Base-by-base conservation (phyloP, 2,329 filamentous ascomycete genomes). In the Talaromyces pinophilus region DNA sequence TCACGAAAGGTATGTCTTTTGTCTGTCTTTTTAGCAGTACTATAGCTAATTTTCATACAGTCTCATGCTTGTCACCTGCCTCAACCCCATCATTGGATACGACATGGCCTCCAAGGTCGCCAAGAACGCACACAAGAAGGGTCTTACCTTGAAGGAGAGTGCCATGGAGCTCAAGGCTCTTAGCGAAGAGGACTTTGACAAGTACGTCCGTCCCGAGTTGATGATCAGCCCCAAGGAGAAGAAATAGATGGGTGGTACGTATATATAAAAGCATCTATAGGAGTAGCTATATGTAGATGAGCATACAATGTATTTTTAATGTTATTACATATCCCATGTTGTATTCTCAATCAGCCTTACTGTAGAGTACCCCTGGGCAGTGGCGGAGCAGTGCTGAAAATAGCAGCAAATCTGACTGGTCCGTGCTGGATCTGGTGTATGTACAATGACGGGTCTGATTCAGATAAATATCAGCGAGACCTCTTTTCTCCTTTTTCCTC, bases 51-150 rank as follows among this genome's bases (percentile, higher is more conserved):
- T 28, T 13, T 13, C 54, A 40, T 61, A 59, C 72, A 96, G 92
- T 77, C 86, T 99, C 74, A 99, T 99, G 95, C 87, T 98, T 71
- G 95, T 98, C 42, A 99, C 95, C 71, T 97, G 94, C 85, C 86
- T 98, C 69, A 97, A 97, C 86, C 93, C 93, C 72, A 92, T 96
- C 81, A 97, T 98, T 77, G 94, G 93, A 68, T 97, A 97, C 81
- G 93, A 97, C 78, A 96, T 96, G 92, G 93, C 93, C 62, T 93
- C 90, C 81, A 96, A 96, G 85, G 93, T 97, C 28, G 93, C 93
- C 76, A 97, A 97, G 89, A 96, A 99, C 77, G 95, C 95, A 17
- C 95, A 99, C 85, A 97, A 97, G 88, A 98, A 98, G 88, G 93
- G 93, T 40, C 82, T 94, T 62, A 97, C 93, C 28, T 87, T 99